Base-by-base conservation (phyloP, 306 rosid genomes). In the Cucumis hystrix region DNA sequence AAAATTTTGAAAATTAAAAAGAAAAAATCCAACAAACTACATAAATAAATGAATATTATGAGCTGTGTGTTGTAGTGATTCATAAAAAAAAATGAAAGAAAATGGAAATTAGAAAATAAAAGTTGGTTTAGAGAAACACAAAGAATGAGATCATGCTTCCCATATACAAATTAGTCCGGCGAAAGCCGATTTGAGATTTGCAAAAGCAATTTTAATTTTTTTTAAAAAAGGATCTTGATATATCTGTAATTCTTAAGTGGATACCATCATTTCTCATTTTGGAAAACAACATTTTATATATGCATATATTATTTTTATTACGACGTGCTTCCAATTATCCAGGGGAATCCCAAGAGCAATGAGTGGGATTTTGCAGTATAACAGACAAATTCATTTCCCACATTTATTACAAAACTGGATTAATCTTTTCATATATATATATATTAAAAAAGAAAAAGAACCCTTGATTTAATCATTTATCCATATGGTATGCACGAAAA, bases 401-500 rank as follows among this genome's bases (percentile, higher is more conserved):
- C 13, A 8, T 43, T 43, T 10, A 43, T 43, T 47, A 10, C 0
- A 47, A 47, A 47, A 47, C 4, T 47, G 5, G 52, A 47, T 47
- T 47, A 41, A 7, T 41, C 15, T 10, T 45, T 45, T 3, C 7
- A 41, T 41, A 3, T 41, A 8, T 41, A 3, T 41, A 41, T 41
- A 41, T 41, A 41, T 41, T 41, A 41, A 41, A 43, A 0, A 43
- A n/a, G n/a, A 43, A 43, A 8, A 23, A 23, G 25, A 28, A 28
- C 30, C 30, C 49, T 43, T 47, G 1, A 49, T 52, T 16, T 52
- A 0, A 37, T 39, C 14, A 39, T 39, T 39, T 66, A 66, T 66
- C 52, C 72, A 18, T 66, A 66, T 66, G 72, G 72, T 66, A 18
- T 39, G 72, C 72, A 66, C 72, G 72, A 66, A 66, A 66, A 64